phyloP scores from a whole-genome alignment of 1,284 basidiomycete species.

The Rhodotorula sp. region DNA sequence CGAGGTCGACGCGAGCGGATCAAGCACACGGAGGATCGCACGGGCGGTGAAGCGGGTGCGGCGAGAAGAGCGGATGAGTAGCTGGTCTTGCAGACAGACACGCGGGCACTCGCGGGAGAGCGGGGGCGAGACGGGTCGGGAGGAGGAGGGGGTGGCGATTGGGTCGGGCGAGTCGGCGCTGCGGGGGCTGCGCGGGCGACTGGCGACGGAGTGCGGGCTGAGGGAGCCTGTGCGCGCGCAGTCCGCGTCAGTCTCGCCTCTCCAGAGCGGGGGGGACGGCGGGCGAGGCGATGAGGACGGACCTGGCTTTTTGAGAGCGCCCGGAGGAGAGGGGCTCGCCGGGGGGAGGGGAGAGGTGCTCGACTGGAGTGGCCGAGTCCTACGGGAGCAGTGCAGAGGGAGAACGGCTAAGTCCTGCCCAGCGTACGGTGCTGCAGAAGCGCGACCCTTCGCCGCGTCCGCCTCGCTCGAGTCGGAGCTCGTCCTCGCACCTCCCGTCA shows the following conservation, averaged over 20 bases:
- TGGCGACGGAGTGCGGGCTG: background rate
- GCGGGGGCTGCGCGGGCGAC: background rate
- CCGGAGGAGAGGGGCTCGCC: background rate
- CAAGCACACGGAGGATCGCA: background rate
- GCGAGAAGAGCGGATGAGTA: too few relatives aligned
- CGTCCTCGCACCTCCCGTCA: background rate
- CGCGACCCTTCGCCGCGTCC: background rate
- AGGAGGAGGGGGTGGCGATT: background rate
- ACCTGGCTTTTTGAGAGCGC: constrained; percentile 2
- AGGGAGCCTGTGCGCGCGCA: background rate
- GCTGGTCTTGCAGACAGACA: too few relatives aligned
- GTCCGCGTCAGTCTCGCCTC: background rate
- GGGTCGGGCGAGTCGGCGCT: background rate
- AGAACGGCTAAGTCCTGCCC: constrained; percentile 3
- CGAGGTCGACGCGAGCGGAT: too few relatives aligned
- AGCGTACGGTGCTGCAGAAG: background rate
- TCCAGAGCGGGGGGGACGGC: background rate
- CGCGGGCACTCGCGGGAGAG: too few relatives aligned
- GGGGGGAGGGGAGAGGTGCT: background rate
- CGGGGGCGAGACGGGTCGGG: background rate
- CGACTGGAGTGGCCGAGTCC: background rate
- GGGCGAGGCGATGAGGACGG: background rate
- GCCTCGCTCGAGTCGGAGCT: background rate
- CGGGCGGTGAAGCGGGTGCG: too few relatives aligned
- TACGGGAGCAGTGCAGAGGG: background rate